A percentile compares a stretch with the other conserved stretches of the same genome.
Conservation (phyloP, 495 filamentous ascomycete species). For the Xylaria bambusicola region DNA sequence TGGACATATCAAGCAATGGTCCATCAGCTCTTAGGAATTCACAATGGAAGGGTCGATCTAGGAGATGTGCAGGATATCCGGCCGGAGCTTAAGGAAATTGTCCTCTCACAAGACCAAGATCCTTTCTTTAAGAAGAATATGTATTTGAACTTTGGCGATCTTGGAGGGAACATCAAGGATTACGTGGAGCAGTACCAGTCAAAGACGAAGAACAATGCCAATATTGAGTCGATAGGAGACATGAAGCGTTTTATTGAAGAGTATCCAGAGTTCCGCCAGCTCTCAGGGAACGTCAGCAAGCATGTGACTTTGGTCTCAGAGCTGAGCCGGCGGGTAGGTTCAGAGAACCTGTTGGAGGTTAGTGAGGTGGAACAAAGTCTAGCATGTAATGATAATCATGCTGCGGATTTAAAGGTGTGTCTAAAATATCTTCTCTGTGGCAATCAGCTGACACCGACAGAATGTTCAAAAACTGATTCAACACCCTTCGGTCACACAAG, state of each 20-base stretch:
- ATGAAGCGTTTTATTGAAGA: slow-evolving; percentile 99
- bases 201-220: slow-evolving; percentile 87
- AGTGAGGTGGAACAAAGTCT: slow-evolving; percentile 96
- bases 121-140: slow-evolving; percentile 99
- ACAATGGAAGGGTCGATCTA: slow-evolving; percentile 88
- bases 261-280: slow-evolving; percentile 94
- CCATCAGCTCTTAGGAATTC: slow-evolving; percentile 89
- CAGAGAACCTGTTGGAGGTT: slow-evolving; percentile 84
- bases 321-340: slow-evolving; percentile 80
- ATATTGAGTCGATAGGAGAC: slow-evolving; percentile 93
- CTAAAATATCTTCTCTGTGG: background rate
- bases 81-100: slow-evolving; percentile 91
- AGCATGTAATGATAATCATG: slow-evolving; percentile 94
- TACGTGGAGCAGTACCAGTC: slow-evolving; percentile 97
- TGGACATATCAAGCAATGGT: slow-evolving; percentile 99
- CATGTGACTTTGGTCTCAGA: slow-evolving; percentile 96
- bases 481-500: slow-evolving; percentile 67
- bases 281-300: slow-evolving; percentile 97
- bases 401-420: slow-evolving; percentile 77
- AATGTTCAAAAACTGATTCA: slow-evolving; percentile 83
- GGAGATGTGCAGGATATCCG: slow-evolving; percentile 84
- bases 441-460: slow-evolving; percentile 40
- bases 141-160: slow-evolving; percentile 97
- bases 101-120: slow-evolving; percentile 95
- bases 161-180: slow-evolving; percentile 97